Percentiles rank a stretch among this genome's conserved stretches.
Conservation (phyloP, 2,329 filamentous ascomycete genomes). For the Teratosphaeria viscida region DNA sequence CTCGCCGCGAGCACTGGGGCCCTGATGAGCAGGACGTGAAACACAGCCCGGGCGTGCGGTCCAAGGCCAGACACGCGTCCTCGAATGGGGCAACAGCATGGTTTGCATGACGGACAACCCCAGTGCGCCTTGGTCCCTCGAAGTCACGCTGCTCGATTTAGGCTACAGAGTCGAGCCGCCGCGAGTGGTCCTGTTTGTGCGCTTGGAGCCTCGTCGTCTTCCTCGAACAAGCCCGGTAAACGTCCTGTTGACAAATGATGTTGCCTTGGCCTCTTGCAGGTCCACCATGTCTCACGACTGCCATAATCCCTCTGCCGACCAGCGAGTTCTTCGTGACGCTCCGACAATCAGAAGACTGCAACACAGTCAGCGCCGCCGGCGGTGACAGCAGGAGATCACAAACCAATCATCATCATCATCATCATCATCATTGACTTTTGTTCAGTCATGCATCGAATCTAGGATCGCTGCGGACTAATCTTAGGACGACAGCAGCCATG, state of each 20-base stretch:
- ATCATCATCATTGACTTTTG: neutral
- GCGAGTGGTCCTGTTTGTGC: neutral
- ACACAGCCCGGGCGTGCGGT: neutral
- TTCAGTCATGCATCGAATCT: neutral
- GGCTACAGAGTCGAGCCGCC: neutral
- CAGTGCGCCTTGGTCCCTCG: neutral
- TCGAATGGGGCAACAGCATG: neutral
- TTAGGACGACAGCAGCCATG: neutral
- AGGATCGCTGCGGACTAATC: neutral
- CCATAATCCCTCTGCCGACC: too few species aligned
- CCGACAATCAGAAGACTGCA: neutral
- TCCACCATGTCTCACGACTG: too few species aligned
- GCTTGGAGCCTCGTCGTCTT: neutral
- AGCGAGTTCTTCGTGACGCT: neutral
- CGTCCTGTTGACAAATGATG: neutral
- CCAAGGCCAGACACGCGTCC: neutral
- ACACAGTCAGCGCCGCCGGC: neutral
- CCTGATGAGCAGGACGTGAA: neutral
- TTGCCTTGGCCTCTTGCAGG: too few species aligned
- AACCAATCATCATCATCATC: too few species aligned
- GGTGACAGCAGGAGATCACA: neutral
- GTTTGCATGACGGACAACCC: neutral
- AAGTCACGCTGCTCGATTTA: neutral
- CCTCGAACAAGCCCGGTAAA: neutral
- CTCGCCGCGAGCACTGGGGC: neutral